Evolutionary conservation across 306 rosid genomes (phyloP).

Genomic region (Heteromeles arbutifolia): DNA sequence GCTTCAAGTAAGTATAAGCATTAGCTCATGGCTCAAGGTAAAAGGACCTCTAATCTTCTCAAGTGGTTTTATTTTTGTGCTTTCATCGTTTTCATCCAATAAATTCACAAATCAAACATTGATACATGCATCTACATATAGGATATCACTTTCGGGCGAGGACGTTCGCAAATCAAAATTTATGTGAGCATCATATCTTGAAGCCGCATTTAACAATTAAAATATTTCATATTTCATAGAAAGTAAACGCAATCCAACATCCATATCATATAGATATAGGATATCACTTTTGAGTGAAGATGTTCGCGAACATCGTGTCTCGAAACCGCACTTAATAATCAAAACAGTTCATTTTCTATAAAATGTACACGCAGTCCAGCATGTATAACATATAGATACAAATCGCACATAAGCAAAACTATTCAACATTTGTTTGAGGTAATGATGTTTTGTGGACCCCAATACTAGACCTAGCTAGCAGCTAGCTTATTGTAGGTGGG

Average conservation of each 20-base stretch:
- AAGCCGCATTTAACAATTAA: too few relatives aligned
- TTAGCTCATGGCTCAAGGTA: constrained; percentile 17
- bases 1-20: constrained; percentile 2
- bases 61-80: background rate
- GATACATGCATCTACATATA: background rate
- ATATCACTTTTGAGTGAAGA: too few relatives aligned
- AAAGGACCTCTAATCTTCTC: constrained; percentile 17
- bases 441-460: background rate
- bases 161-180: background rate
- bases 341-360: too few relatives aligned
- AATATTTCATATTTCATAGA: too few relatives aligned
- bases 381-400: background rate
- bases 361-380: too few relatives aligned
- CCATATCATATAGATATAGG: too few relatives aligned
- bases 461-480: background rate
- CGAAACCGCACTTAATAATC: too few relatives aligned
- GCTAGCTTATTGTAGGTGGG: background rate
- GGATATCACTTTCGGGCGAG: background rate
- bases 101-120: background rate
- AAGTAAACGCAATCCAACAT: too few relatives aligned
- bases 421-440: background rate
- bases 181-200: too few relatives aligned
- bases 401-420: background rate
- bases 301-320: too few relatives aligned
- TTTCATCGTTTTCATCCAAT: background rate